Conservation (phyloP, 2,329 filamentous ascomycete genomes). For the Hypoxylon sp. region DNA sequence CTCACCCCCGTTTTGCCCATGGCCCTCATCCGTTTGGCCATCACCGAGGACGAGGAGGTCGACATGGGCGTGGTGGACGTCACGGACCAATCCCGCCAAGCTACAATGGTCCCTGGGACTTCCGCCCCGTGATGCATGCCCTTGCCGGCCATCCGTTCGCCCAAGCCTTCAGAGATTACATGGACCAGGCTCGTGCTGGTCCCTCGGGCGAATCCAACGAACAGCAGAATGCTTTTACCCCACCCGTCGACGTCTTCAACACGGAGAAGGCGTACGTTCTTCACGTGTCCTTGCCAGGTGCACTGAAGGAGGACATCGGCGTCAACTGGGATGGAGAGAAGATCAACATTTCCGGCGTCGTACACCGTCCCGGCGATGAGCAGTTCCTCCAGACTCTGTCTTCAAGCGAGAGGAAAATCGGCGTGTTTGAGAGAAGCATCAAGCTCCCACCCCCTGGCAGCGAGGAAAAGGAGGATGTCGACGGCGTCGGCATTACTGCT, state of each 20-base stretch:
- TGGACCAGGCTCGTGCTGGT: constrained; percentile 50
- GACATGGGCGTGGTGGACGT: constrained; percentile 45
- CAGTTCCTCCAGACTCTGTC: constrained; percentile 75
- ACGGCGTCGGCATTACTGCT: constrained; percentile 77
- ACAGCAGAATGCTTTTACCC: constrained; percentile 65
- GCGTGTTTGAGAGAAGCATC: constrained; percentile 80
- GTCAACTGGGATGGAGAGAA: constrained; percentile 82
- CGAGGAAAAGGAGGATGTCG: constrained; percentile 70
- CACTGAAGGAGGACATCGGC: constrained; percentile 82
- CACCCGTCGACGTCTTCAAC: constrained; percentile 83
- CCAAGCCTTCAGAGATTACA: constrained; percentile 59
- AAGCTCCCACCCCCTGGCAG: constrained; percentile 66
- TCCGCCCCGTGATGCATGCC: constrained; percentile 58
- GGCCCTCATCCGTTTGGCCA: constrained; percentile 44
- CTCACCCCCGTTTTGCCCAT: constrained; percentile 43
- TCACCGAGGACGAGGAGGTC: constrained; percentile 41
- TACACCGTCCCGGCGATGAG: constrained; percentile 80
- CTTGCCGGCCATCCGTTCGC: constrained; percentile 61
- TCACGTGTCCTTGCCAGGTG: constrained; percentile 83
- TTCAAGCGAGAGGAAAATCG: constrained; percentile 77
- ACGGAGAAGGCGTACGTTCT: constrained; percentile 75
- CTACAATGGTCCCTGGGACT: constrained; percentile 55
- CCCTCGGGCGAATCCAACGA: constrained; percentile 40
- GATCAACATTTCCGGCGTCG: constrained; percentile 78
- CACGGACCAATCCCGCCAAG: constrained; percentile 41